Evolutionary conservation across 2,329 filamentous ascomycete species (phyloP).

Genomic region (Periconia macrospinosa): DNA sequence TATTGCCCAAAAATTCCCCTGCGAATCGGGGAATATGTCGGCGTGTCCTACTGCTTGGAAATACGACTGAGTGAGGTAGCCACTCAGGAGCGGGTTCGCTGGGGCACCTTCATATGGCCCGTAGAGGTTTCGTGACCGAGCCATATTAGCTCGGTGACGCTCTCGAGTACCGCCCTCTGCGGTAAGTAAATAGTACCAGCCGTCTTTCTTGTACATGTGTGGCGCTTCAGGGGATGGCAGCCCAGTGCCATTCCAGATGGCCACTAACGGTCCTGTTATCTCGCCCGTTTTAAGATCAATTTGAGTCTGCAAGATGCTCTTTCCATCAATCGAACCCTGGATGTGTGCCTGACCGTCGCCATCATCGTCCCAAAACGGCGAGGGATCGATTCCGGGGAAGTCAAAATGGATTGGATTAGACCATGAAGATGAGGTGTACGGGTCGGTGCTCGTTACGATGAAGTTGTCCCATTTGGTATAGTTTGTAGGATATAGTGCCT

Average conservation of each 20-base stretch:
- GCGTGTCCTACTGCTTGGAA: slow-evolving; percentile 34
- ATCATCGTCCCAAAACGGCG: slow-evolving; percentile 56
- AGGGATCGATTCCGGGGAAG: slow-evolving; percentile 52
- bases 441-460: slow-evolving; percentile 29
- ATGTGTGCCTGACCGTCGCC: slow-evolving; percentile 47
- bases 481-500: slow-evolving; percentile 40
- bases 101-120: slow-evolving; percentile 39
- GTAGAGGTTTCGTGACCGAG: slow-evolving; percentile 32
- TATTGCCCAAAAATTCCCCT: slow-evolving; percentile 27
- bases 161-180: slow-evolving; percentile 24
- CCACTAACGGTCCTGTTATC: slow-evolving; percentile 5
- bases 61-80: slow-evolving; percentile 38
- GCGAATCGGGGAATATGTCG: slow-evolving; percentile 29
- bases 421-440: slow-evolving; percentile 49
- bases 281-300: slow-evolving; percentile 27
- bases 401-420: slow-evolving; percentile 51
- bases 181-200: slow-evolving; percentile 36
- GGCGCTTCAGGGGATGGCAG: slow-evolving; percentile 32
- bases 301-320: background rate
- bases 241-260: slow-evolving; percentile 39
- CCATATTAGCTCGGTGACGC: slow-evolving; percentile 39
- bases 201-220: slow-evolving; percentile 37
- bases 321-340: slow-evolving; percentile 11
- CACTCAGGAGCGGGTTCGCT: slow-evolving; percentile 43
- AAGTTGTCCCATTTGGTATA: slow-evolving; percentile 25